phyloP scores from a whole-genome alignment of 2,329 filamentous ascomycete genomes.

The Sclerotinia spermophila region DNA sequence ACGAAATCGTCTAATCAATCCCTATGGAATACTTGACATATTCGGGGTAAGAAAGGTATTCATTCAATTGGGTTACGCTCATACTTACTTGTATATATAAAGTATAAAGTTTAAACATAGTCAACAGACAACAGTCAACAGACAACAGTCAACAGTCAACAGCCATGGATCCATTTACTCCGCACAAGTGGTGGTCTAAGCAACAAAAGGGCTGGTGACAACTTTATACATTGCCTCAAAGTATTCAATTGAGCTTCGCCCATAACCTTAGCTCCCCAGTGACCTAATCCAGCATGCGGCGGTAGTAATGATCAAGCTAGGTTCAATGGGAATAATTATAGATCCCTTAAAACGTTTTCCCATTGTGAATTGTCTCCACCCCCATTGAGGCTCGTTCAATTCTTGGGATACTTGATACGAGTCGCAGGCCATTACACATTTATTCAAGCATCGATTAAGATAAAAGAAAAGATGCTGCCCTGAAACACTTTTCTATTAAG shows the following conservation, averaged over 20 bases:
- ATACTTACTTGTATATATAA: too few species aligned
- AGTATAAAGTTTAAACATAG: too few species aligned
- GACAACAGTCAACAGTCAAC: too few species aligned
- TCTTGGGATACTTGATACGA: constrained; percentile 2
- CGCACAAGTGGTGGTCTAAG: too few species aligned
- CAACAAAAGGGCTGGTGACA: background rate
- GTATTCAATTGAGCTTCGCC: background rate
- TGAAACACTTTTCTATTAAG: constrained; percentile 16
- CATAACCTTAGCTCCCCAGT: background rate
- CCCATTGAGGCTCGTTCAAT: constrained; percentile 8
- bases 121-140: too few species aligned
- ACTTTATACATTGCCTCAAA: too few species aligned
- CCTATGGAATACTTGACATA: background rate
- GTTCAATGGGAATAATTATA: too few species aligned
- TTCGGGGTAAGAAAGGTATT: background rate
- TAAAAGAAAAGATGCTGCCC: background rate
- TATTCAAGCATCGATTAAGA: constrained; percentile 9
- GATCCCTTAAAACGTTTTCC: background rate
- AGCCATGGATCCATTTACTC: background rate
- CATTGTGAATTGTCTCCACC: background rate
- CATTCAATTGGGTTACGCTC: too few species aligned
- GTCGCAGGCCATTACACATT: constrained; percentile 6
- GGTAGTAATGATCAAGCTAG: too few species aligned
- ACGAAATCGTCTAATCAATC: background rate
- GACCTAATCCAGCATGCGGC: background rate